Base-by-base conservation (phyloP, 192 early-diverging fungal genomes). In the Backusella liffmaniae region DNA sequence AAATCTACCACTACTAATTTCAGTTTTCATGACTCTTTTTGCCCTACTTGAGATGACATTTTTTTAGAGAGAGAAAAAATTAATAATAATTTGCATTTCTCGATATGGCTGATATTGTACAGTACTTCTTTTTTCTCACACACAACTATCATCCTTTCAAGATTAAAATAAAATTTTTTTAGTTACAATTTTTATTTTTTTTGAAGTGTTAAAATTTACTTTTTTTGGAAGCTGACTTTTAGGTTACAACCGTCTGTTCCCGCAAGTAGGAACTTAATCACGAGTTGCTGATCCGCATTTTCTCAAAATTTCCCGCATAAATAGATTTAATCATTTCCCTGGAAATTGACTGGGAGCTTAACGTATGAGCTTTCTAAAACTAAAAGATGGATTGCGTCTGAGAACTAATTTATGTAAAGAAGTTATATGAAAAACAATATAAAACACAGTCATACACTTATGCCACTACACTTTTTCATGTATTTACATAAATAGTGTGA, bases 1-100 rank as follows among this genome's bases (percentile, higher is more conserved):
- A 97, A 83, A 83, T 87, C 59, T 90, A 96, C 85, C 75, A 87
- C 76, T 92, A 41, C 80, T 62, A 62, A 62, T 62, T 62, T 62
- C 26, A 29, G 10, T 62, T 23, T 62, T 29, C 9, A 62, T 62
- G 56, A 62, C 21, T 49, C 46, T 29, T 62, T 62, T 62, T 62
- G 56, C 56, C 56, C 26, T 62, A 62, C 29, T 62, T 62, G 56
- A 62, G 12, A 62, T 62, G 56, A 26, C 56, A 29, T 62, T 62
- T 62, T 62, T 62, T 62, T 62, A 62, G 56, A 62, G 56, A 62
- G 56, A 62, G 56, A 62, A 62, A 23, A 62, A 62, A 62, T 29
- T 49, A 49, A 29, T 62, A 62, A 62, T 62, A 62, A 62, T 62
- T 29, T 62, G 26, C 26, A 29, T 62, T 62, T 62, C 56, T 62